Conservation (phyloP, 192 early-diverging fungal species). For the Gigaspora rosea region DNA sequence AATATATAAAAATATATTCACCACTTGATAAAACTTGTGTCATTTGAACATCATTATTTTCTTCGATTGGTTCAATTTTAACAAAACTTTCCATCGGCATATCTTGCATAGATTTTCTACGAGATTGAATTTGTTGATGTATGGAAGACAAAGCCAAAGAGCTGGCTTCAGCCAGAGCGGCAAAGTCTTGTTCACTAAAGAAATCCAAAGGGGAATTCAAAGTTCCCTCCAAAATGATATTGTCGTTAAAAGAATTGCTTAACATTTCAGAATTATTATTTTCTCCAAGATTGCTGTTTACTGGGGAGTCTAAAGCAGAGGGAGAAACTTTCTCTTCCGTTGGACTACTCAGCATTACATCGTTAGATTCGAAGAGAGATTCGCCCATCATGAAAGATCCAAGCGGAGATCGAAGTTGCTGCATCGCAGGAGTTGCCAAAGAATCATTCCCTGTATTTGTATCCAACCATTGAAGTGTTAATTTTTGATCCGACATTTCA, state of each 20-base stretch:
- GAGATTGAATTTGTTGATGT: not conserved
- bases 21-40: not conserved
- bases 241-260: conserved; percentile 10
- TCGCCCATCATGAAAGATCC: conserved; percentile 22
- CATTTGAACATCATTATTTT: no score
- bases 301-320: conserved; percentile 24
- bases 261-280: conserved; percentile 18
- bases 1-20: not conserved
- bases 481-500: conserved; percentile 22
- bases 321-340: conserved; percentile 19
- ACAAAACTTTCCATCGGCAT: conserved; percentile 10
- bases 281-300: conserved; percentile 17
- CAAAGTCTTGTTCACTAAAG: conserved; percentile 6
- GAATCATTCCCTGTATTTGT: not conserved
- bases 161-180: conserved; percentile 3
- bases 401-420: conserved; percentile 3
- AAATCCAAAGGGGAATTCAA: conserved; percentile 25
- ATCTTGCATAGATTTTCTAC: conserved; percentile 12
- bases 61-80: not conserved
- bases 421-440: conserved; percentile 8
- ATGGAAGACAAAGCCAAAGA: conserved; percentile 11
- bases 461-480: conserved; percentile 17
- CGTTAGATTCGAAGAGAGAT: conserved; percentile 8
- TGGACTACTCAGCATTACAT: conserved; percentile 29
- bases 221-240: conserved; percentile 12